Conservation (phyloP, 495 filamentous ascomycete genomes). For the Penicillium samsonianum region DNA sequence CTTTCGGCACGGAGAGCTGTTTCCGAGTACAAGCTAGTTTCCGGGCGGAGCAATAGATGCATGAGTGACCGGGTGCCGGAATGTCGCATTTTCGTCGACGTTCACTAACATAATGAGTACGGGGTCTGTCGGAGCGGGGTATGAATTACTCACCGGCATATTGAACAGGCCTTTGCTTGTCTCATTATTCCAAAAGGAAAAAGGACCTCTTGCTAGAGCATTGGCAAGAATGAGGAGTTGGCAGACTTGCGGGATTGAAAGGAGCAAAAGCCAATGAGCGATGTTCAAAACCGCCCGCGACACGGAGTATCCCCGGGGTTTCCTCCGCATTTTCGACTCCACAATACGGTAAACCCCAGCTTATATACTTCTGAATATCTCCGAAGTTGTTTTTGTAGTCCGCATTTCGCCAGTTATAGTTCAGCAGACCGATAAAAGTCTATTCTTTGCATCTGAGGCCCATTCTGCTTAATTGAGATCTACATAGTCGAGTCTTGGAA, state of each 20-base stretch:
- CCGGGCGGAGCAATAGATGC: conserved; percentile 15
- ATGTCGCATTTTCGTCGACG: conserved; percentile 20
- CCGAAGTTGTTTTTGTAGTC: not conserved
- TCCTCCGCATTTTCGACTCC: conserved; percentile 10
- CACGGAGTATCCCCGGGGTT: conserved; percentile 16
- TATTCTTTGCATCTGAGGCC: not conserved
- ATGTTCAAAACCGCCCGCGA: conserved; percentile 22
- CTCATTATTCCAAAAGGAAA: no score
- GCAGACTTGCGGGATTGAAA: conserved; percentile 12
- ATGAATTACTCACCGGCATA: conserved; percentile 16
- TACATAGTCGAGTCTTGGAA: not conserved
- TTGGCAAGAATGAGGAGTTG: not conserved
- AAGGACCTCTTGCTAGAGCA: no score
- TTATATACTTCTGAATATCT: not conserved
- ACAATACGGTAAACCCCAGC: conserved; percentile 3
- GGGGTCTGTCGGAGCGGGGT: not conserved
- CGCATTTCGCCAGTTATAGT: not conserved
- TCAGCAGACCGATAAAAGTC: not conserved
- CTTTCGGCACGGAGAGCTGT: not conserved
- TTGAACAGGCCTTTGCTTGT: conserved; percentile 23
- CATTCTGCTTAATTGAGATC: not conserved
- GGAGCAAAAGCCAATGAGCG: conserved; percentile 11
- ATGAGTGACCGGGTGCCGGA: conserved; percentile 15
- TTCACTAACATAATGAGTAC: conserved; percentile 9
- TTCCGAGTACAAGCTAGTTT: conserved; percentile 8